Evolutionary conservation across 2,329 filamentous ascomycete species (phyloP).

Genomic region (Pseudogymnoascus verrucosus): DNA sequence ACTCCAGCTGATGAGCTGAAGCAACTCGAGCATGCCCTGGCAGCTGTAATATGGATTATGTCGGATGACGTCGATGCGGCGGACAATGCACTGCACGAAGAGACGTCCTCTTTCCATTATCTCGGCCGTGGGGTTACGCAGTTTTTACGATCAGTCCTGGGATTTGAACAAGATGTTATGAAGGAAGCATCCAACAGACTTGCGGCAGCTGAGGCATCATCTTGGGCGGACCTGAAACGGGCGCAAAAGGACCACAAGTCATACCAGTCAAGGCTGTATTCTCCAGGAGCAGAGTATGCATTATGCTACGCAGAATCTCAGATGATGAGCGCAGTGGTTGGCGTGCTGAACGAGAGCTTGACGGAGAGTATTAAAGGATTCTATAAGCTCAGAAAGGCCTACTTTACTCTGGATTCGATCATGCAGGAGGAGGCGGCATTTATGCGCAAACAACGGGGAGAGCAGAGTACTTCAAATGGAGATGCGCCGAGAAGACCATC

Average conservation of each 20-base stretch:
- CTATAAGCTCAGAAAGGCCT: slow-evolving; percentile 86
- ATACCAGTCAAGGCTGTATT: slow-evolving; percentile 55
- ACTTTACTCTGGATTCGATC: slow-evolving; percentile 70
- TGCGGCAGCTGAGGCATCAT: slow-evolving; percentile 65
- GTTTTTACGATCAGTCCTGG: slow-evolving; percentile 79
- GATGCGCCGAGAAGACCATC: background rate
- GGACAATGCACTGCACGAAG: slow-evolving; percentile 61
- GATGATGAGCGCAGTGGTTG: slow-evolving; percentile 81
- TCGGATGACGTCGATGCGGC: slow-evolving; percentile 86
- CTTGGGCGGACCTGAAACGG: slow-evolving; percentile 67
- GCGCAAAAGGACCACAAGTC: slow-evolving; percentile 59
- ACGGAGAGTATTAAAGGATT: slow-evolving; percentile 88
- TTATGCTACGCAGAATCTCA: slow-evolving; percentile 79
- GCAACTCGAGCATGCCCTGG: slow-evolving; percentile 53
- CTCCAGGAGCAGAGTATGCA: slow-evolving; percentile 77
- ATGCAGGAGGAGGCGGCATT: slow-evolving; percentile 62
- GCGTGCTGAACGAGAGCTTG: slow-evolving; percentile 83
- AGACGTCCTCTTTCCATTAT: slow-evolving; percentile 79
- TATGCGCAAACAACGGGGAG: slow-evolving; percentile 25
- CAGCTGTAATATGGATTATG: slow-evolving; percentile 66
- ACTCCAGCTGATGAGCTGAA: slow-evolving; percentile 38
- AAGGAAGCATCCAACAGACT: slow-evolving; percentile 68
- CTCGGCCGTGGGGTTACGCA: slow-evolving; percentile 72
- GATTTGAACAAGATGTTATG: slow-evolving; percentile 90
- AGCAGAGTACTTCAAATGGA: background rate